These are phyloP conservation scores for Penicillium turbatum DNA, from an alignment of 495 filamentous ascomycete species.

Conservation along the genomic window DNA sequence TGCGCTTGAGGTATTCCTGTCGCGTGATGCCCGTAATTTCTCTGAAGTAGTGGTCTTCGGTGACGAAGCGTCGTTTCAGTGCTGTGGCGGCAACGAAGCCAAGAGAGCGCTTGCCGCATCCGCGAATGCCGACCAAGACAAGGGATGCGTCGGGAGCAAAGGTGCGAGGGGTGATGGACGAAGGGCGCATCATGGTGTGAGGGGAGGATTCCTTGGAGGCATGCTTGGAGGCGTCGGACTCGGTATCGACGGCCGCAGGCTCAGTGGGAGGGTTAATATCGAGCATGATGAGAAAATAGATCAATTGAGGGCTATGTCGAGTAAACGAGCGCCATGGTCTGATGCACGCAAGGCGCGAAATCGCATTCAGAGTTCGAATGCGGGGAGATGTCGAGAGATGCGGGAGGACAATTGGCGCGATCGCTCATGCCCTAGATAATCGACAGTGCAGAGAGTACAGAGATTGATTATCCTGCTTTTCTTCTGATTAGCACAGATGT, in stretches of 20 bases:
- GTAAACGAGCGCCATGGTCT: conserved; percentile 3
- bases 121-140: conserved; percentile 71
- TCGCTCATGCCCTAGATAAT: neutral
- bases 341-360: neutral
- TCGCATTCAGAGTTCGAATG: neutral
- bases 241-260: neutral
- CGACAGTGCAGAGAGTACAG: neutral
- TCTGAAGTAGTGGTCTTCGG: conserved; percentile 71
- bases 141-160: conserved; percentile 67
- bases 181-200: conserved; percentile 31
- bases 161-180: conserved; percentile 45
- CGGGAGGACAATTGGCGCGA: neutral
- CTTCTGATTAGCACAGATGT: neutral
- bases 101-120: conserved; percentile 72
- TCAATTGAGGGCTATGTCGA: conserved; percentile 3
- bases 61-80: conserved; percentile 68
- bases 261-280: neutral
- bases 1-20: conserved; percentile 56
- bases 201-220: conserved; percentile 2
- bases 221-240: neutral
- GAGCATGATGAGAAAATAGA: neutral
- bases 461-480: neutral
- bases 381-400: neutral
- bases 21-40: conserved; percentile 62
- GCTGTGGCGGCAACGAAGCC: conserved; percentile 75